These are phyloP conservation scores for Colletotrichum orchidophilum DNA, from an alignment of 2,329 filamentous ascomycete species.

Conservation along the genomic window DNA sequence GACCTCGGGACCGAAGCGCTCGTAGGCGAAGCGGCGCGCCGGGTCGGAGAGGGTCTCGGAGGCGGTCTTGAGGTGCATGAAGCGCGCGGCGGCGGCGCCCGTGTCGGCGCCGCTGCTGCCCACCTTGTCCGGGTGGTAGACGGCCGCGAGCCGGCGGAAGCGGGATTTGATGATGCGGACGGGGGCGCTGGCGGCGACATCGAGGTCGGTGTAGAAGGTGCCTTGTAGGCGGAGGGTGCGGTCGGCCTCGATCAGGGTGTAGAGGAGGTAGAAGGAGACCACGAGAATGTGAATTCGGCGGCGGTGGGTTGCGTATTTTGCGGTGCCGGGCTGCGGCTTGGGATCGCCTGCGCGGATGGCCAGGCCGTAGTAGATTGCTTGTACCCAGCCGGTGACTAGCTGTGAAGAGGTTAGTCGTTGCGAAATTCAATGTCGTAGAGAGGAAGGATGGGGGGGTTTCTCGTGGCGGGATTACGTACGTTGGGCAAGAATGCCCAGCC, in stretches of 20 bases:
- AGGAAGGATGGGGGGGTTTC: conserved; percentile 13
- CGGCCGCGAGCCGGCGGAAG: conserved; percentile 79
- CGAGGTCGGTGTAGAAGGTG: conserved; percentile 83
- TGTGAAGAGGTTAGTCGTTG: conserved; percentile 45
- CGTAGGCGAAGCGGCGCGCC: conserved; percentile 84
- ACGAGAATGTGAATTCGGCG: conserved; percentile 86
- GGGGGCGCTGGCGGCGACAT: conserved; percentile 72
- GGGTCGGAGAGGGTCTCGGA: conserved; percentile 85
- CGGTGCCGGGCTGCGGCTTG: conserved; percentile 75
- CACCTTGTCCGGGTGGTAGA: conserved; percentile 88
- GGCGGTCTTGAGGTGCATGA: conserved; percentile 84
- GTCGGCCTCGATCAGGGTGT: conserved; percentile 94
- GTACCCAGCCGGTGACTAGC: conserved; percentile 81
- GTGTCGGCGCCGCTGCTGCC: conserved; percentile 45
- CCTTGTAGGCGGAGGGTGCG: conserved; percentile 76
- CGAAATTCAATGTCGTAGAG: background rate
- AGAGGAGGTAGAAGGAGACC: conserved; percentile 83
- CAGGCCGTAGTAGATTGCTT: conserved; percentile 85
- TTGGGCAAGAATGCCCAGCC: conserved; percentile 67
- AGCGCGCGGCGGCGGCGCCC: conserved; percentile 58
- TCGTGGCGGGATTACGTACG: conserved; percentile 45
- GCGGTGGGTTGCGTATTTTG: conserved; percentile 77
- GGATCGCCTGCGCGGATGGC: conserved; percentile 90
- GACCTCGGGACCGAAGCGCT: conserved; percentile 83
- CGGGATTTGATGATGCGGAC: conserved; percentile 78